These are phyloP conservation scores for Luvunga scandens DNA, from an alignment of 345 rosid species.

Conservation along the genomic window DNA sequence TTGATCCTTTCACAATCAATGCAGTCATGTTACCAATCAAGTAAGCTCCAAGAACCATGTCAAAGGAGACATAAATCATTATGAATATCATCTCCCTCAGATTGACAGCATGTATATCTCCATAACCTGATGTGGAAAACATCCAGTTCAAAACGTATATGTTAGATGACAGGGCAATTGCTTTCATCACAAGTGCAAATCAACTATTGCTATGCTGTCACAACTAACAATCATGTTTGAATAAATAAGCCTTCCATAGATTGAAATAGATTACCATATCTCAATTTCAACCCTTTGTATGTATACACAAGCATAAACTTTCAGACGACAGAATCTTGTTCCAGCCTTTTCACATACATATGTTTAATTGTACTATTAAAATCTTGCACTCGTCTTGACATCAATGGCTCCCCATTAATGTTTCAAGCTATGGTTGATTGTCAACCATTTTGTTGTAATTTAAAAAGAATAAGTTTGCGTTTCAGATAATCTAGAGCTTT, in stretches of 20 bases:
- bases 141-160: not conserved
- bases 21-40: slow-evolving; percentile 98
- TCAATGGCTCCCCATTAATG: not conserved
- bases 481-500: not conserved
- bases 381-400: not conserved
- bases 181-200: not conserved
- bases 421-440: not conserved
- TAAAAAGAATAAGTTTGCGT: not conserved
- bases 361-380: not conserved
- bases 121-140: slow-evolving; percentile 62
- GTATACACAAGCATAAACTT: not conserved
- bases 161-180: not conserved
- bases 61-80: no score
- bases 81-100: slow-evolving; percentile 94
- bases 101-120: slow-evolving; percentile 97
- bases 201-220: not conserved
- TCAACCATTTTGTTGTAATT: not conserved
- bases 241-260: not conserved
- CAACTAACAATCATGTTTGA: not conserved
- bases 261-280: not conserved
- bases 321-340: not conserved
- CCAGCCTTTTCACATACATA: not conserved
- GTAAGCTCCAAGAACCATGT: slow-evolving; percentile 97
- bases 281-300: not conserved
- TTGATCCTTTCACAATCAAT: slow-evolving; percentile 94